These are phyloP conservation scores for Candida nanaspora DNA, from an alignment of 805 yeast genomes.

Conservation along the genomic window DNA sequence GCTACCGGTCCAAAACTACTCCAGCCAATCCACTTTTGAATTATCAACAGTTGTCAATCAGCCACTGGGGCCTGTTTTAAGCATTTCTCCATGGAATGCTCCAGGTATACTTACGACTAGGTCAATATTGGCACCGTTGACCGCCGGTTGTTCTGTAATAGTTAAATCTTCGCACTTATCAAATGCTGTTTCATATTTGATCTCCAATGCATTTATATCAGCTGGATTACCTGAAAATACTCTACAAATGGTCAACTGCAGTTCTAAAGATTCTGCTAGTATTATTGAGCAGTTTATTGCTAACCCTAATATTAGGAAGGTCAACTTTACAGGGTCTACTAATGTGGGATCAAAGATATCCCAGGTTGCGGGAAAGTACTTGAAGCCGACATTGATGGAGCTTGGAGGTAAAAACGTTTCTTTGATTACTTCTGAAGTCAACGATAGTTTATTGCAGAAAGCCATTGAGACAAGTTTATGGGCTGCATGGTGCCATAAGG, in stretches of 20 bases:
- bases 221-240: conserved; percentile 33
- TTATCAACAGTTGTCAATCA: conserved; percentile 23
- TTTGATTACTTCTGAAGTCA: conserved; percentile 26
- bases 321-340: conserved; percentile 42
- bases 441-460: conserved; percentile 18
- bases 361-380: conserved; percentile 25
- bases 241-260: conserved; percentile 28
- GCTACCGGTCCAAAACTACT: conserved; percentile 13
- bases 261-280: conserved; percentile 18
- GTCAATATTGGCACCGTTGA: conserved; percentile 35
- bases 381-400: conserved; percentile 36
- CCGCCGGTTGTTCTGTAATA: conserved; percentile 43
- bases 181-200: conserved; percentile 25
- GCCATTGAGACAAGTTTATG: conserved; percentile 25
- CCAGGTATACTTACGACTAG: conserved; percentile 34
- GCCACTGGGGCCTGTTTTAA: conserved; percentile 39
- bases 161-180: conserved; percentile 34
- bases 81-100: conserved; percentile 45
- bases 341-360: conserved; percentile 32
- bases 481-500: conserved; percentile 36
- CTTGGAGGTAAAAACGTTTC: conserved; percentile 38
- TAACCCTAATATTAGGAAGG: conserved; percentile 24
- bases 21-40: conserved; percentile 1
- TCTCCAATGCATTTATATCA: conserved; percentile 26
- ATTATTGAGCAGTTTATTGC: conserved; percentile 22